Evolutionary conservation across 108 stramenopile species (phyloP), one percentile per base, ranked within the genome.

Genomic region (Stephanodiscus minutulus): DNA sequence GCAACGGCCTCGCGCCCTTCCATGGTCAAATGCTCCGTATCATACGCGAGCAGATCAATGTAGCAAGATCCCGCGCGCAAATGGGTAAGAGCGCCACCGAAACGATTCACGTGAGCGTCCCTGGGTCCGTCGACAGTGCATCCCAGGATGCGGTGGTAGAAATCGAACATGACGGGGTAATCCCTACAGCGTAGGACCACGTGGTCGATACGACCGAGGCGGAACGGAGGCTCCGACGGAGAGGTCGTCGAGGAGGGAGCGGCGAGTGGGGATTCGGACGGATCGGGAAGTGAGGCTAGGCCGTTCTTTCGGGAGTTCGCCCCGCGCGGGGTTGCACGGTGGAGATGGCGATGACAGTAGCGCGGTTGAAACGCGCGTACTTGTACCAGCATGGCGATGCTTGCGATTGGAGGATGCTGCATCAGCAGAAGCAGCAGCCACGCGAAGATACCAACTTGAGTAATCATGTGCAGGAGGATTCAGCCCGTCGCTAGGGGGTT

Each of bases 71-170:
- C 84, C 7, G 81, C 84, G 21, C 84, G 53, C 56, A 85, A 65
- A 73, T 85, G 84, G 8, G 84, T 78, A 17, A 85, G 50, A 24
- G 71, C 71, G 7, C 84, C 84, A n/a, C 74, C 76, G 37, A 85
- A 82, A 46, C 84, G 81, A 58, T 63, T 72, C 11, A 85, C 36
- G 39, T 82, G 66, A 49, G 74, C 68, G 10, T 69, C 12, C 48
- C 2, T 55, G 10, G 77, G 77, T 55, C 68, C 65, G 52, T 83
- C 82, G 48, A 83, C 66, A 1, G 77, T 68, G 53, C 80, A 81
- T 5, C 84, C 84, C 43, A 85, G 59, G 22, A 82, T 47, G 15
- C 72, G 63, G 54, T 59, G 59, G 56, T 85, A 85, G 52, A 85
- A 85, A 15, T 77, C 81, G 39, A 82, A 69, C 84, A 85, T 85